Evolutionary conservation across 306 rosid species (phyloP).

Genomic region (Astragalus membranaceus): DNA sequence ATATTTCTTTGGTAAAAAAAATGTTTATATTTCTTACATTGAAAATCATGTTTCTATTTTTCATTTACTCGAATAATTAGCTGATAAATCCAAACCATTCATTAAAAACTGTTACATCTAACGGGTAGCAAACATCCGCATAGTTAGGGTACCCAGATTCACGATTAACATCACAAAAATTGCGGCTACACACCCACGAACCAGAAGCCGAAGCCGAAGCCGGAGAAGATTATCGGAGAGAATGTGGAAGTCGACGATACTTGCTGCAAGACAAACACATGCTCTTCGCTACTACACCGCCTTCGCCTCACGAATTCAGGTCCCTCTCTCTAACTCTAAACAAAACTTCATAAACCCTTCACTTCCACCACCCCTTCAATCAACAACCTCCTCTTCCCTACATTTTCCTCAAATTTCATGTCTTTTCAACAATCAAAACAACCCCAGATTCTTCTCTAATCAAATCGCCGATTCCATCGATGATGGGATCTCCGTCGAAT

Average conservation of each 20-base stretch:
- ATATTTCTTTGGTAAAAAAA: too few relatives aligned
- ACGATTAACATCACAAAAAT: too few relatives aligned
- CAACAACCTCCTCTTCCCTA: not conserved
- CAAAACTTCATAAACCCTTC: not conserved
- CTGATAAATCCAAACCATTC: not conserved
- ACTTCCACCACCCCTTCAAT: not conserved
- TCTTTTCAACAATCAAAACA: not conserved
- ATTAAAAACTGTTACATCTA: not conserved
- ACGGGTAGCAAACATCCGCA: not conserved
- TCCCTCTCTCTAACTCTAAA: slow-evolving; percentile 13
- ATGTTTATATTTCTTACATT: too few relatives aligned
- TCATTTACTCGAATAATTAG: too few relatives aligned
- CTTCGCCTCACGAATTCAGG: slow-evolving; percentile 14
- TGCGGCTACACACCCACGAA: too few relatives aligned
- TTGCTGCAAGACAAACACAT: slow-evolving; percentile 7
- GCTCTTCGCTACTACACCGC: not conserved
- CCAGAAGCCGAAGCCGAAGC: too few relatives aligned
- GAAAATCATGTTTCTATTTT: too few relatives aligned
- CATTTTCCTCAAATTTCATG: not conserved
- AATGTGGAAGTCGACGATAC: slow-evolving; percentile 21
- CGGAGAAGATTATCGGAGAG: not conserved
- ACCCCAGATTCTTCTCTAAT: slow-evolving; percentile 31
- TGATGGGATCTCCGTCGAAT: not conserved
- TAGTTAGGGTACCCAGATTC: too few relatives aligned
- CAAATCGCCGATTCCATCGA: slow-evolving; percentile 6